Base-by-base conservation (phyloP, 140 eudicot genomes). In the Flaveria floridana region DNA sequence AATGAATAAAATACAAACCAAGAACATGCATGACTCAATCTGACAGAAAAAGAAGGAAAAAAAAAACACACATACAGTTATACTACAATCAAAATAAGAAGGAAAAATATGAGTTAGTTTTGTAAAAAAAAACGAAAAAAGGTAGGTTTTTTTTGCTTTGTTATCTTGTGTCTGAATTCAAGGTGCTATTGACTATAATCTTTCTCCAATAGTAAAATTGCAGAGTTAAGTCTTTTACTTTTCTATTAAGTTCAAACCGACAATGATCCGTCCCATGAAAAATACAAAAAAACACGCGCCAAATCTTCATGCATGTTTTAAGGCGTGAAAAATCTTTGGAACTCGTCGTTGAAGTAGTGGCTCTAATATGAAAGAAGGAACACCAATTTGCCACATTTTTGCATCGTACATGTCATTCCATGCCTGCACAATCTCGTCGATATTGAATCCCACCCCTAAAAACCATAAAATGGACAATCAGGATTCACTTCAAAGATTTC, bases 401-500 rank as follows among this genome's bases (percentile, higher is more conserved):
- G 90, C 97, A 68, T 94, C 99, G 69, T 85, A 82, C 97, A 94
- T 94, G 80, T 90, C 99, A 70, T 87, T 94, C 99, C 97, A 90
- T 14, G 99, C 99, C 56, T 94, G 96, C 58, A 94, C 87, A 56
- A 94, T 94, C 95, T 94, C 99, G 58, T 90, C 91, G 28, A 94
- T 87, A 68, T 87, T 87, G 86, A 94, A 94, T 51, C 95, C 91
- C 68, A 90, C 26, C 3, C 99, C 99, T 90, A 77, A 55, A 80
- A 83, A 44, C 68, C 53, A 72, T 34, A 39, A 73, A 50, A 71
- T 30, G 15, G 53, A 62, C 61, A 11, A 53, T 71, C 28, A 79
- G 28, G 16, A 50, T 66, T 78, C 46, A 41, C 48, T 34, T 70
- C 18, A 72, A 74, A 74, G 59, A 70, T 61, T 59, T 80, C 53